phyloP scores from a whole-genome alignment of 257 asterid species.

The Coffea canephora region DNA sequence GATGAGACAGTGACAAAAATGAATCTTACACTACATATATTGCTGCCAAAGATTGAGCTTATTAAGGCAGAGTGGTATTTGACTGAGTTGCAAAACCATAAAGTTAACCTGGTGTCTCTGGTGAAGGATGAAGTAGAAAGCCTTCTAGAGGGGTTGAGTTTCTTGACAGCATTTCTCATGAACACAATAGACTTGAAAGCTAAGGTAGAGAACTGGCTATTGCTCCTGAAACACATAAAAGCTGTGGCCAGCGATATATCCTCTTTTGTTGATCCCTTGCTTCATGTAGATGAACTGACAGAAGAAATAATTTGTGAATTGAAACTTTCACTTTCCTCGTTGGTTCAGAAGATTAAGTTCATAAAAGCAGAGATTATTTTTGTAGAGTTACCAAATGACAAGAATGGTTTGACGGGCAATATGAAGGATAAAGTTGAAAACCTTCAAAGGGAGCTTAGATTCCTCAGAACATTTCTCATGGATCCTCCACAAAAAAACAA shows the following conservation, averaged over 20 bases:
- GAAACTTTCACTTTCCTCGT: not conserved
- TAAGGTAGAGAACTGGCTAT: not conserved
- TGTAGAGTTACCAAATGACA: too few relatives aligned
- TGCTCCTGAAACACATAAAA: not conserved
- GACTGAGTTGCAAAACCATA: not conserved
- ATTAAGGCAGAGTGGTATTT: not conserved
- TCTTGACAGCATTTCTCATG: not conserved
- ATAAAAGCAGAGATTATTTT: not conserved
- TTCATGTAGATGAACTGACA: not conserved
- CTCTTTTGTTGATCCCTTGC: not conserved
- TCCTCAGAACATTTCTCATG: not conserved
- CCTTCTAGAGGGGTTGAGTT: not conserved
- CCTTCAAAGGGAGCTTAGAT: not conserved
- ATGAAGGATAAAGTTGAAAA: not conserved
- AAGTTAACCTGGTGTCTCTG: not conserved
- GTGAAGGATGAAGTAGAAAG: not conserved
- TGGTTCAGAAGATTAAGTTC: too few relatives aligned
- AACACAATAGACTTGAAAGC: not conserved
- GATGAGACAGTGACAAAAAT: not conserved
- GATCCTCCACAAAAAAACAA: not conserved
- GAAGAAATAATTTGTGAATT: not conserved
- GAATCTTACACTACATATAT: not conserved
- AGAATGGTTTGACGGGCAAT: not conserved
- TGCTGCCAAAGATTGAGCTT: not conserved
- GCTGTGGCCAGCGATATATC: not conserved